Base-by-base conservation (phyloP, 108 stramenopile genomes). In the Mediolabrus comicus region DNA sequence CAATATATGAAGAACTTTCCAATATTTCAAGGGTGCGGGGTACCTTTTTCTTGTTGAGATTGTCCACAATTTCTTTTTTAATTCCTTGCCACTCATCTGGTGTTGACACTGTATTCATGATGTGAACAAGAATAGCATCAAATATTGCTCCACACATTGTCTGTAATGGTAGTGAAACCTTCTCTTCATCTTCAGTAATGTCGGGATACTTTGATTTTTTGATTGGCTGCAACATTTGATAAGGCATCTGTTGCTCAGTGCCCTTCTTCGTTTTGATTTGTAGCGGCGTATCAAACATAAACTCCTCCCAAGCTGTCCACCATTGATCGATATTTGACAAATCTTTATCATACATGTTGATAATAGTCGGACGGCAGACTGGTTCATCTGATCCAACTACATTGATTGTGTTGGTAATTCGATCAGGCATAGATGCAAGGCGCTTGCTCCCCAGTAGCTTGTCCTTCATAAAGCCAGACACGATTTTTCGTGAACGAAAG, bases 331-430 rank as follows among this genome's bases (percentile, higher is more conserved):
- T 51, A 17, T 51, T 73, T 22, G 62, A 56, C 16, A 95, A 58
- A 29, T 85, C 84, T 8, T 77, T 86, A 3, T 62, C 81, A 66
- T 92, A 95, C 90, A 92, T 92, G 76, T 92, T 95, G 65, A 95
- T 95, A 34, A 92, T 86, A 13, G 95, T 92, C 3, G 95, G 95
- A 17, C 95, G 85, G 60, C 59, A 88, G 5, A 86, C 76, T 53
- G 70, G 67, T 13, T 61, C 69, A 9, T 75, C 74, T 4, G 62
- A 56, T 8, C 61, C 70, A 19, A 77, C 73, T 10, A 86, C 62
- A 39, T 83, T 88, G 65, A 95, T 90, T 0, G 91, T 91, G 74
- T 95, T 95, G 22, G 95, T 95, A 35, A 92, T 88, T n/a, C 95
- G 88, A 69, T 95, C 95, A 0, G 82, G 95, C 95, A 95, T 95